A percentile compares a stretch with the other conserved stretches of the same genome.
These are phyloP conservation scores for Tricholomella constricta DNA, from an alignment of 768 basidiomycete genomes.

Conservation along the genomic window DNA sequence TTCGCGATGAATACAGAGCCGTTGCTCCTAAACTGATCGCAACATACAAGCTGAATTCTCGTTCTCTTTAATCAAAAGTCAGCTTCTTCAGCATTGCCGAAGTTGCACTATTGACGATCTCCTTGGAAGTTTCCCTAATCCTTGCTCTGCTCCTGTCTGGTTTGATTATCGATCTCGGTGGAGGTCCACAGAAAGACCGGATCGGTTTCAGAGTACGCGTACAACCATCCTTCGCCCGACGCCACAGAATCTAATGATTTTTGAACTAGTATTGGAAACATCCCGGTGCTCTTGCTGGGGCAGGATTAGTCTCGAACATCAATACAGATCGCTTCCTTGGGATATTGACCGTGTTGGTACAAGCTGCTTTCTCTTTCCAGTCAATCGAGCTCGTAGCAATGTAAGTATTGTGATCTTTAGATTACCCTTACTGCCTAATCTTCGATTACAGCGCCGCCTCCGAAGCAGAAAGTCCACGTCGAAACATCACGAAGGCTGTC, in stretches of 20 bases:
- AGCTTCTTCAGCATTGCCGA: conserved; percentile 15
- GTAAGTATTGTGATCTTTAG: too few species aligned
- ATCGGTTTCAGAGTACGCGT: conserved; percentile 63
- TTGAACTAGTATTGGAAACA: conserved; percentile 61
- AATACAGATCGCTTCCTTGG: conserved; percentile 52
- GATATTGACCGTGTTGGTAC: conserved; percentile 45
- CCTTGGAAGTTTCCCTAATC: conserved; percentile 54
- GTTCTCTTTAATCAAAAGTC: conserved; percentile 68
- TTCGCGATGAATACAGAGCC: background rate
- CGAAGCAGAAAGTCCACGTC: conserved; percentile 76
- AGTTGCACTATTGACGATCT: background rate
- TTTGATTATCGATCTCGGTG: conserved; percentile 77
- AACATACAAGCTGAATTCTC: conserved; percentile 56
- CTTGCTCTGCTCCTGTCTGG: conserved; percentile 61
- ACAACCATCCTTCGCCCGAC: conserved; percentile 21
- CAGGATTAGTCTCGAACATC: conserved; percentile 41
- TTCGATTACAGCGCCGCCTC: conserved; percentile 57
- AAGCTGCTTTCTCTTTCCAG: conserved; percentile 74
- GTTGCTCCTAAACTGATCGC: conserved; percentile 1
- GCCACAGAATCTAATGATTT: background rate
- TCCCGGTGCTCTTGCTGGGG: conserved; percentile 60
- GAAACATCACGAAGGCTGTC: conserved; percentile 78
- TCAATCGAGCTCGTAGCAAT: conserved; percentile 77
- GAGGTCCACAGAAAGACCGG: conserved; percentile 66
- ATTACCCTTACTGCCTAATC: too few species aligned